phyloP scores from a whole-genome alignment of 768 basidiomycete species.

The Russula brevipes region DNA sequence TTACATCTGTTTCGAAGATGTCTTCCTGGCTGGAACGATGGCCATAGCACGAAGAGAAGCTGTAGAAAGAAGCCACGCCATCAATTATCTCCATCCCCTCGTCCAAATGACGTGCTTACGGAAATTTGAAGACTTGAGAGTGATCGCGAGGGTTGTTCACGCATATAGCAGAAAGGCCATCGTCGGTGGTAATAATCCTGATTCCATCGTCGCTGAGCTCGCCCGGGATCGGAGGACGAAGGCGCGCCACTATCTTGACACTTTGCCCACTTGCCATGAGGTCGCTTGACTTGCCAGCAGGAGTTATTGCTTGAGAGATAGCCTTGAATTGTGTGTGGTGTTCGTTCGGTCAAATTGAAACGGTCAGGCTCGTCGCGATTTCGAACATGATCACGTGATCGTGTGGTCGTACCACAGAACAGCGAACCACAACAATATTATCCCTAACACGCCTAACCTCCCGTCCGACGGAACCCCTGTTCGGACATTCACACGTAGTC shows the following conservation, averaged over 20 bases:
- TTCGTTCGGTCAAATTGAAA: background rate
- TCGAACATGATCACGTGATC: conserved; percentile 17
- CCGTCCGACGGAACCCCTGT: too few species aligned
- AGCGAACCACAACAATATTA: background rate
- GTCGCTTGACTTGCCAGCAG: background rate
- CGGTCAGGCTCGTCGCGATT: background rate
- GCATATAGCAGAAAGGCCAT: conserved; percentile 45
- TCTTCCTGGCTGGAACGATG: conserved; percentile 65
- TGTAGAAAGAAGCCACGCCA: conserved; percentile 26
- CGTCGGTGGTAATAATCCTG: conserved; percentile 42
- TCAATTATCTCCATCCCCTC: background rate
- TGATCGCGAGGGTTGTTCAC: conserved; percentile 69
- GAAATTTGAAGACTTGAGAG: conserved; percentile 71
- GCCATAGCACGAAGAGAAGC: conserved; percentile 74
- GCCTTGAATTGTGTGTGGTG: background rate
- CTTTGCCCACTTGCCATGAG: conserved; percentile 36
- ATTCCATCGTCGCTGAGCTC: conserved; percentile 62
- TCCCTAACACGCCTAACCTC: too few species aligned
- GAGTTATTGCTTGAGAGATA: background rate
- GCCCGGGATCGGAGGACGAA: conserved; percentile 57
- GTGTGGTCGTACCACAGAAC: background rate
- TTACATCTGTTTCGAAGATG: conserved; percentile 71
- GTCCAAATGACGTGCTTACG: conserved; percentile 39
- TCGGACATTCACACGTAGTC: too few species aligned
- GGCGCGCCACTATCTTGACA: conserved; percentile 67